A percentile compares a stretch with the other conserved stretches of the same genome.
Conservation (phyloP, 441 rosid genomes). For the Adansonia gregorii region DNA sequence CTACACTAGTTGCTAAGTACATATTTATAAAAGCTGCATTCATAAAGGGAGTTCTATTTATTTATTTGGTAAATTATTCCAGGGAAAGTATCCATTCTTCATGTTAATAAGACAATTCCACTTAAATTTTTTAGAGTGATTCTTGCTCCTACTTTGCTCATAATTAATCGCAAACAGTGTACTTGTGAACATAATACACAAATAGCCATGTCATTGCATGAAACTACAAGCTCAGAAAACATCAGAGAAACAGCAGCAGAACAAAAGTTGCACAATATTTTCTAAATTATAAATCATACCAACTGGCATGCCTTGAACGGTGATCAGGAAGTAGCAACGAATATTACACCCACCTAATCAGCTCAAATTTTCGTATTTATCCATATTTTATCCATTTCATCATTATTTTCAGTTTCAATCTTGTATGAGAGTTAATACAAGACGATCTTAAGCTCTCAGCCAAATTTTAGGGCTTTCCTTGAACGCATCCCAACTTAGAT, state of each 20-base stretch:
- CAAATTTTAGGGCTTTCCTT: not conserved
- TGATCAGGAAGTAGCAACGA: not conserved
- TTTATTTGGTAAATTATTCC: not conserved
- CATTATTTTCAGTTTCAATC: not conserved
- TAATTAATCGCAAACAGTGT: not conserved
- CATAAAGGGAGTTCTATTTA: too few relatives aligned
- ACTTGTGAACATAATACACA: not conserved
- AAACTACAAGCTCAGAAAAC: not conserved
- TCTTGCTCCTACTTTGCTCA: not conserved
- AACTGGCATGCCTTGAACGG: not conserved
- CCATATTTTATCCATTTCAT: slow-evolving; percentile 2
- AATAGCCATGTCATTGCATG: slow-evolving; percentile 4
- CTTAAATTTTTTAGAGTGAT: not conserved
- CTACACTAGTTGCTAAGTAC: not conserved
- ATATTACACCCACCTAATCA: not conserved
- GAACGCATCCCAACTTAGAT: not conserved
- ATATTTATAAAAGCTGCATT: not conserved
- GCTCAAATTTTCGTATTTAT: not conserved
- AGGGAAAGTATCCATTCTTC: not conserved
- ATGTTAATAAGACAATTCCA: not conserved
- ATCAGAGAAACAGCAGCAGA: not conserved
- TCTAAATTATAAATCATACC: not conserved
- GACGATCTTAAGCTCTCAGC: not conserved
- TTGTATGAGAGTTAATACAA: not conserved
- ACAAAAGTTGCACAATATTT: not conserved